phyloP scores from a whole-genome alignment of 176 grass and related monocot genomes.

The Cenchrus americanus region DNA sequence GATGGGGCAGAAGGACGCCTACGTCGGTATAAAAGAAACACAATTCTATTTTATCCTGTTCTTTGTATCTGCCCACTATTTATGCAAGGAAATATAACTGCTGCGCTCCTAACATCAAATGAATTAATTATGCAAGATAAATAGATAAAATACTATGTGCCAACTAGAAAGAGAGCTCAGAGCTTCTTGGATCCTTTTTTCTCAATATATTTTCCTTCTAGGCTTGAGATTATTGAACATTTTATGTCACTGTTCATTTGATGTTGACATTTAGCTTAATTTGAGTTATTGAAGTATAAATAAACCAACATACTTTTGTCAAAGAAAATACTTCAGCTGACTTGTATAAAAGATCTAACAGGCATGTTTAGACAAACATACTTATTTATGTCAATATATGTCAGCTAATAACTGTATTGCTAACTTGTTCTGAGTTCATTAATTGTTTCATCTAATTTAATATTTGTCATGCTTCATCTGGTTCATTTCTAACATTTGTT shows the following conservation, averaged over 20 bases:
- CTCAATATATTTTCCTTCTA: constrained; percentile 17
- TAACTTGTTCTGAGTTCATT: constrained; percentile 21
- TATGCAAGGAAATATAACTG: not conserved
- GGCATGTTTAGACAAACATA: not conserved
- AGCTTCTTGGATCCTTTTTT: not conserved
- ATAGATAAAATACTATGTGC: not conserved
- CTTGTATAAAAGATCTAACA: not conserved
- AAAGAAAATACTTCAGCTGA: not conserved
- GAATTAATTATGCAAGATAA: not conserved
- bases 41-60: not conserved
- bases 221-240: constrained; percentile 2
- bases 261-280: constrained; percentile 10
- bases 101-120: not conserved
- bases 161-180: not conserved
- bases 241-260: constrained; percentile 18
- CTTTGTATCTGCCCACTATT: not conserved
- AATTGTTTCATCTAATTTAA: constrained; percentile 11
- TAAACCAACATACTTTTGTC: not conserved
- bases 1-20: constrained; percentile 58
- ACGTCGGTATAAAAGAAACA: constrained; percentile 30
- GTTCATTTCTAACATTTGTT: constrained; percentile 33
- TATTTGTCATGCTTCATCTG: constrained; percentile 8
- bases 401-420: not conserved
- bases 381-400: constrained; percentile 13
- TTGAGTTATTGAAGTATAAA: not conserved